Evolutionary conservation across 169 alveolate genomes (phyloP).

Genomic region (Plasmodium gallinaceum): DNA sequence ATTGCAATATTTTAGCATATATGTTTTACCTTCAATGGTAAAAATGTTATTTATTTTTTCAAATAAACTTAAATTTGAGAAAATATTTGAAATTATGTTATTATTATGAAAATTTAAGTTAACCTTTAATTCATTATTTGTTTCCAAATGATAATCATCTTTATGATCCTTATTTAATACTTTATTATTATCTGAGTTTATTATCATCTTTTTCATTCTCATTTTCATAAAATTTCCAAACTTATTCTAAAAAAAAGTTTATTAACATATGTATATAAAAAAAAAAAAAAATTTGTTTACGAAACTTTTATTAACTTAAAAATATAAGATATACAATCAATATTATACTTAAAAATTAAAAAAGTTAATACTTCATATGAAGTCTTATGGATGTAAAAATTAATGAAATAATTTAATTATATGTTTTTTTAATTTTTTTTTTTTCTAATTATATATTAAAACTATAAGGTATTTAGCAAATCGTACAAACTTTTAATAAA

Average conservation of each 20-base stretch:
- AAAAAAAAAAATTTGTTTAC: not conserved
- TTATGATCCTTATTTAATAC: not conserved
- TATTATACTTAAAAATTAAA: too few species aligned
- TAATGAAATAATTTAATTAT: too few species aligned
- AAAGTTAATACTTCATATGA: too few species aligned
- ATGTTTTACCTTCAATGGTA: slow-evolving; percentile 27
- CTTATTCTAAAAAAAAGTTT: slow-evolving; percentile 21
- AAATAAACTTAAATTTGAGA: slow-evolving; percentile 51
- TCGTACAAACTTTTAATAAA: too few species aligned
- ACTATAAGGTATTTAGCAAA: too few species aligned
- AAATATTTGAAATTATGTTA: slow-evolving; percentile 61
- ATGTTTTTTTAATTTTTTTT: too few species aligned
- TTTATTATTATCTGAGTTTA: slow-evolving; percentile 5
- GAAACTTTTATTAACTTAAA: too few species aligned
- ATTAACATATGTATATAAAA: not conserved
- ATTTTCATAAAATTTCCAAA: not conserved
- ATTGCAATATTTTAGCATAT: slow-evolving; percentile 61
- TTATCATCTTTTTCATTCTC: slow-evolving; percentile 20
- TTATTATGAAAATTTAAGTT: slow-evolving; percentile 57
- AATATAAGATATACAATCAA: too few species aligned
- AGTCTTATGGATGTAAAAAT: not conserved
- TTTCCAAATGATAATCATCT: slow-evolving; percentile 36
- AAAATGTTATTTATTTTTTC: slow-evolving; percentile 38
- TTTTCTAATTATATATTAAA: too few species aligned
- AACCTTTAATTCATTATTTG: slow-evolving; percentile 61